Conservation (phyloP, 2,329 filamentous ascomycete genomes). For the Thermothelomyces thermophilus region DNA sequence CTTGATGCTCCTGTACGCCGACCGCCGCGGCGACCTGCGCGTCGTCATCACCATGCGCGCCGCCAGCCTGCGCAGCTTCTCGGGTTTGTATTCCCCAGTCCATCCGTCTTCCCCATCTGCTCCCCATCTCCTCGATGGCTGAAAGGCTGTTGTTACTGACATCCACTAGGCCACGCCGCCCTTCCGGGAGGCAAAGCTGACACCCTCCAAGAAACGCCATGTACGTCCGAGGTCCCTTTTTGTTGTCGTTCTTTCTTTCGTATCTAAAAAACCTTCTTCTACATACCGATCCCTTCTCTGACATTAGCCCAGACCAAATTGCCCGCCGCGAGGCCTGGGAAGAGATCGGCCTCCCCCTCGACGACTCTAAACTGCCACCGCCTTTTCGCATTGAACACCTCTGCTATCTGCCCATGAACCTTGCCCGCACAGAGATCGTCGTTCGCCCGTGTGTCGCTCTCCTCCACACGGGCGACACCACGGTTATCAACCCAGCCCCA, state of each 20-base stretch:
- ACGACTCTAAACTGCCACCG: conserved; percentile 59
- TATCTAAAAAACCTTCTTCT: not conserved
- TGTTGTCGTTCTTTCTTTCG: not conserved
- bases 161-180: conserved; percentile 61
- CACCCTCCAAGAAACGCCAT: conserved; percentile 50
- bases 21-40: conserved; percentile 69
- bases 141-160: not conserved
- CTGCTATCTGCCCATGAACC: conserved; percentile 70
- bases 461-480: conserved; percentile 55
- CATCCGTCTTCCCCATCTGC: too few relatives aligned
- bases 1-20: conserved; percentile 79
- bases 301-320: conserved; percentile 56
- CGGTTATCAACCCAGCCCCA: not conserved
- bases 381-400: conserved; percentile 84
- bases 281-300: not conserved
- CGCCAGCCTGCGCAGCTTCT: conserved; percentile 57
- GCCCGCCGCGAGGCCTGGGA: conserved; percentile 86
- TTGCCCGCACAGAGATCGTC: conserved; percentile 66
- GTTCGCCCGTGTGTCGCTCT: conserved; percentile 74
- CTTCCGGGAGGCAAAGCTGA: conserved; percentile 75
- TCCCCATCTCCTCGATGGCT: too few relatives aligned
- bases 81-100: conserved; percentile 37
- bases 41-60: conserved; percentile 65
- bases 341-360: conserved; percentile 81
- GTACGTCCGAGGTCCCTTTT: conserved; percentile 38